phyloP scores from a whole-genome alignment of 2,329 filamentous ascomycete species.

The Rhexocercosporidium sp. region DNA sequence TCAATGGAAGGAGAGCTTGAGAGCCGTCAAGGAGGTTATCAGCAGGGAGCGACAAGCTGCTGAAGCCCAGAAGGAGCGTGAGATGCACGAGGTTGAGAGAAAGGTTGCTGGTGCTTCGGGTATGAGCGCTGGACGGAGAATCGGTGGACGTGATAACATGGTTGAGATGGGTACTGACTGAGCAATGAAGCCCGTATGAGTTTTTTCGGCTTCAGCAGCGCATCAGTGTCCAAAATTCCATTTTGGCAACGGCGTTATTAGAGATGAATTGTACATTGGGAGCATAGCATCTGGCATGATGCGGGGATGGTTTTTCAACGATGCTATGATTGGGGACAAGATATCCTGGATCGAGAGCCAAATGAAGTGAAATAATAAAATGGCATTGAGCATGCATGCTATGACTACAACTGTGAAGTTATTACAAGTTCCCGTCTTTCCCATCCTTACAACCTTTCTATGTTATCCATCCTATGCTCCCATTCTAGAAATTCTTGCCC shows the following conservation, averaged over 20 bases:
- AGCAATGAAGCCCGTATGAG: slow-evolving; percentile 11
- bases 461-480: slow-evolving; percentile 1
- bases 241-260: slow-evolving; percentile 35
- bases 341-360: slow-evolving; percentile 15
- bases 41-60: slow-evolving; percentile 82
- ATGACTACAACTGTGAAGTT: slow-evolving; percentile 30
- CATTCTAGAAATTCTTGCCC: slow-evolving; percentile 49
- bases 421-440: slow-evolving; percentile 14
- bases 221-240: slow-evolving; percentile 17
- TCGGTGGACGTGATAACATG: slow-evolving; percentile 40
- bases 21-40: slow-evolving; percentile 78
- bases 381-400: slow-evolving; percentile 26
- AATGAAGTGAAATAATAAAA: slow-evolving; percentile 26
- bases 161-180: slow-evolving; percentile 45
- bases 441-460: slow-evolving; percentile 10
- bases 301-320: slow-evolving; percentile 29
- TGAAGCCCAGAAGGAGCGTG: slow-evolving; percentile 77
- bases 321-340: slow-evolving; percentile 21
- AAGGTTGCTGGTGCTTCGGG: slow-evolving; percentile 51
- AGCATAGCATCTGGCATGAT: slow-evolving; percentile 43
- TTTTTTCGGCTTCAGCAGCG: slow-evolving; percentile 5
- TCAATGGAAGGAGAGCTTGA: slow-evolving; percentile 85
- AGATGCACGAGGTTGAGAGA: slow-evolving; percentile 72
- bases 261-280: slow-evolving; percentile 38
- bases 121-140: slow-evolving; percentile 51